Conservation (phyloP, 1,139 yeast species). For the Pichia kudriavzevii region DNA sequence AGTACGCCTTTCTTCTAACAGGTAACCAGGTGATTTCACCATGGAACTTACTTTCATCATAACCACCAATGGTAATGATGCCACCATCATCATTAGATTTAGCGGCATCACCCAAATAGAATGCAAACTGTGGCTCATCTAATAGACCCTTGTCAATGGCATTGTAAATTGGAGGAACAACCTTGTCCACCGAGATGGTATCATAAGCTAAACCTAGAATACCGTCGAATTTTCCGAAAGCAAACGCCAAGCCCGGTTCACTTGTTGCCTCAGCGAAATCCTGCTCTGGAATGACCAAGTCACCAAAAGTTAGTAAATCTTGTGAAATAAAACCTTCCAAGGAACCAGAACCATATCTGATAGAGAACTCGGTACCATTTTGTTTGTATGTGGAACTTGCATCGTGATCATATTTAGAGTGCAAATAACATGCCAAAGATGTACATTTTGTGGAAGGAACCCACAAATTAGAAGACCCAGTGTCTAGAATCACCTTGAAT, state of each 20-base stretch:
- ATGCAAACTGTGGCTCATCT: conserved; percentile 80
- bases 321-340: conserved; percentile 87
- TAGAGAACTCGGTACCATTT: conserved; percentile 78
- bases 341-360: conserved; percentile 88
- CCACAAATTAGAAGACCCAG: conserved; percentile 97
- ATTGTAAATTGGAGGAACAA: conserved; percentile 90
- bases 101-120: conserved; percentile 75
- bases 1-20: conserved; percentile 97
- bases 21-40: conserved; percentile 94
- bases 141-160: conserved; percentile 76
- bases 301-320: conserved; percentile 76
- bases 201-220: conserved; percentile 91
- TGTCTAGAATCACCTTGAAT: conserved; percentile 86
- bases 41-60: conserved; percentile 61
- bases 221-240: conserved; percentile 97
- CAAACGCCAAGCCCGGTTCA: conserved; percentile 97
- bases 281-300: conserved; percentile 74
- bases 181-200: conserved; percentile 76
- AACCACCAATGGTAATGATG: conserved; percentile 90
- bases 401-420: conserved; percentile 79
- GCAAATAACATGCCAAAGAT: conserved; percentile 91
- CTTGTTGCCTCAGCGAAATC: conserved; percentile 94
- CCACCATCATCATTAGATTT: conserved; percentile 71
- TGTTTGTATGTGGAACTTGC: conserved; percentile 72
- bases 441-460: conserved; percentile 85